phyloP scores from a whole-genome alignment of 116 monocot genomes.

The Cymodocea nodosa region DNA sequence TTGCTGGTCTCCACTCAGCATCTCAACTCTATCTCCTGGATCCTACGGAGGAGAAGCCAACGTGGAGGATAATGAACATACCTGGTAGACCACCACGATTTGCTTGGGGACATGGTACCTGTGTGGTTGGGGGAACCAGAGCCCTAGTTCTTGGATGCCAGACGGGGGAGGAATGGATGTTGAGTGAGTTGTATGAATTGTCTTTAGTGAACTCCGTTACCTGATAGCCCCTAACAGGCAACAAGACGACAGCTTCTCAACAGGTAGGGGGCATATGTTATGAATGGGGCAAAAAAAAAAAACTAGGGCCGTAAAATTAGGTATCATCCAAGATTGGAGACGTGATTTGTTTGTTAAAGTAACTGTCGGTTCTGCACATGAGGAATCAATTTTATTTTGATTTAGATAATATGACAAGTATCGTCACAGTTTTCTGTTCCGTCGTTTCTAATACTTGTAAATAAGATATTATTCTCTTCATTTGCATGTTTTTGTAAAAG shows the following conservation, averaged over 20 bases:
- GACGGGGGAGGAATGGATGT: slow-evolving; percentile 67
- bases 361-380: too few relatives aligned
- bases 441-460: not conserved
- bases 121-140: slow-evolving; percentile 53
- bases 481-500: not conserved
- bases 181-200: slow-evolving; percentile 48
- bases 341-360: too few relatives aligned
- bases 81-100: slow-evolving; percentile 54
- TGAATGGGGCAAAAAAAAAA: not conserved
- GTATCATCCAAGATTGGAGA: too few relatives aligned
- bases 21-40: slow-evolving; percentile 59
- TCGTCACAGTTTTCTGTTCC: not conserved
- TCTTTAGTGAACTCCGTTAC: slow-evolving; percentile 17
- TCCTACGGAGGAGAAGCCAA: slow-evolving; percentile 56
- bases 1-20: slow-evolving; percentile 57
- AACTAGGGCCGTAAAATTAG: too few relatives aligned
- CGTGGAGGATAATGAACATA: slow-evolving; percentile 54
- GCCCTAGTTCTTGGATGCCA: slow-evolving; percentile 54
- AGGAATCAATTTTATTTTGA: not conserved
- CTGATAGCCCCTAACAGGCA: not conserved
- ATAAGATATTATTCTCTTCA: not conserved
- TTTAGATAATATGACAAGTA: not conserved
- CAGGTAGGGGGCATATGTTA: not conserved
- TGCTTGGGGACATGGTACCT: slow-evolving; percentile 66
- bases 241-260: not conserved